Conservation (phyloP, 1,284 basidiomycete species). For the Fomitopsis palustris region DNA sequence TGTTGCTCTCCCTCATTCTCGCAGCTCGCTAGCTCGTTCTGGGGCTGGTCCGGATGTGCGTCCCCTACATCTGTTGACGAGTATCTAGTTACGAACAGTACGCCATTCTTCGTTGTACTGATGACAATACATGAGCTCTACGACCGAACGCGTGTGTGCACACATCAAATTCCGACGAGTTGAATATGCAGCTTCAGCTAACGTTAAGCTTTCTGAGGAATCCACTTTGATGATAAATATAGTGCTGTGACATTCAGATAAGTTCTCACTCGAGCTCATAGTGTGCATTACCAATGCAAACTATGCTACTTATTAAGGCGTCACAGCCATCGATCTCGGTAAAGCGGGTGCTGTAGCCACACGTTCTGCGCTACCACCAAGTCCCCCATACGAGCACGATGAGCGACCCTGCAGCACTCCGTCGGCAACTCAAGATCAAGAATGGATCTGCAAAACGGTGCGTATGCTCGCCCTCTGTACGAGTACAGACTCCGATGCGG, state of each 20-base stretch:
- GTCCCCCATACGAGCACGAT: conserved; percentile 24
- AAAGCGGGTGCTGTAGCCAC: too few species aligned
- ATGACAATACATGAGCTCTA: conserved; percentile 7
- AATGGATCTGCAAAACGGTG: conserved; percentile 71
- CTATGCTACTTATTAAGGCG: too few species aligned
- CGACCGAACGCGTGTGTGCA: not conserved
- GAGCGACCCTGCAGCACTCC: conserved; percentile 47
- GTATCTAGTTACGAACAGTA: conserved; percentile 2
- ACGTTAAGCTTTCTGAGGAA: too few species aligned
- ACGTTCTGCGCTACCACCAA: not conserved
- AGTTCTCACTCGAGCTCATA: too few species aligned
- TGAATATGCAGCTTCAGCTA: not conserved
- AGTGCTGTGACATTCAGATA: too few species aligned
- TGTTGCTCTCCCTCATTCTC: not conserved
- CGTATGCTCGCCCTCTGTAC: conserved; percentile 14
- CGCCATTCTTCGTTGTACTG: not conserved
- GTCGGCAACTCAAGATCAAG: conserved; percentile 80
- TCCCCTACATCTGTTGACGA: not conserved
- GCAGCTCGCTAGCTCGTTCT: conserved; percentile 5
- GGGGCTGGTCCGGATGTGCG: conserved; percentile 1
- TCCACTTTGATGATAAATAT: too few species aligned
- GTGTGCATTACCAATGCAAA: too few species aligned
- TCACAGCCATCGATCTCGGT: not conserved
- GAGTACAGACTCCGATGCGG: not conserved
- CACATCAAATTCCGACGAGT: not conserved